Conservation (phyloP, 1,139 yeast species). For the Hansenula sp. region DNA sequence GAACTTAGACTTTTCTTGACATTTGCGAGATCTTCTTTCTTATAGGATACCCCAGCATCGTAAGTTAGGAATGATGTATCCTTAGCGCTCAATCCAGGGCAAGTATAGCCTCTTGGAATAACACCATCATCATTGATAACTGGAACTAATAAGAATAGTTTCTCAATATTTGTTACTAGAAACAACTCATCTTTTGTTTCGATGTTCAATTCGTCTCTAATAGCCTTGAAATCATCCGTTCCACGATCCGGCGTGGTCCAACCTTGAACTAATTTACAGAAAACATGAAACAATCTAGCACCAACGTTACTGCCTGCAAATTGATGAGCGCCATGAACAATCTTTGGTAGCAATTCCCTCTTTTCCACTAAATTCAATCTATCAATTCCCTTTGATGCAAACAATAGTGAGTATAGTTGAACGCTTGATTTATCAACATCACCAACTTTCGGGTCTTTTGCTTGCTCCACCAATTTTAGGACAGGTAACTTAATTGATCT, state of each 20-base stretch:
- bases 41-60: conserved; percentile 61
- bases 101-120: conserved; percentile 37
- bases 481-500: conserved; percentile 56
- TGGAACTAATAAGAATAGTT: conserved; percentile 56
- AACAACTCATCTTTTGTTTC: conserved; percentile 33
- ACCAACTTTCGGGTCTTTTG: conserved; percentile 46
- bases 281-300: conserved; percentile 59
- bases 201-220: conserved; percentile 30
- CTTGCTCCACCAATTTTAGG: conserved; percentile 58
- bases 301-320: conserved; percentile 33
- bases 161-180: conserved; percentile 44
- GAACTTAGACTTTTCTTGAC: conserved; percentile 45
- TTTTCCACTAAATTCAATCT: conserved; percentile 36
- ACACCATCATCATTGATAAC: conserved; percentile 29
- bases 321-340: conserved; percentile 43
- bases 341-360: conserved; percentile 39
- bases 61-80: conserved; percentile 61
- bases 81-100: conserved; percentile 59
- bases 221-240: conserved; percentile 36
- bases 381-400: conserved; percentile 63
- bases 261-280: conserved; percentile 48
- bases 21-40: conserved; percentile 41
- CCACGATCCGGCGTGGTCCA: conserved; percentile 52
- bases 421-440: conserved; percentile 51
- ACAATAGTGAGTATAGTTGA: conserved; percentile 60